Base-by-base conservation (phyloP, 305 asterid genomes). In the Solanum hybrid region DNA sequence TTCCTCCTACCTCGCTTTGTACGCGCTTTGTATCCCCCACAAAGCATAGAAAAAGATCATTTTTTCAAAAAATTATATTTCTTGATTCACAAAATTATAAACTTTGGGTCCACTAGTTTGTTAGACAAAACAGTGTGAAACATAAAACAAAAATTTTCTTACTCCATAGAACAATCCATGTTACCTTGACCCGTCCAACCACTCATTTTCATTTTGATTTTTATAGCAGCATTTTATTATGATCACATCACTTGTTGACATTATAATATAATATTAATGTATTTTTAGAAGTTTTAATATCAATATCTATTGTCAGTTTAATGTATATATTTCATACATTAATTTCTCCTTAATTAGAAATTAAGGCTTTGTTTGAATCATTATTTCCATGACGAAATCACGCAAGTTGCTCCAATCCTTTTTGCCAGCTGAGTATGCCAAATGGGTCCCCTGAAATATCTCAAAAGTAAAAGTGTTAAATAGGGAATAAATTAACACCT, bases 391-490 rank as follows among this genome's bases (percentile, higher is more conserved):
- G 35, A 81, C 26, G 36, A 81, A 81, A 13, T 40, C 87, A 14
- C 26, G 87, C 87, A 82, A 40, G 28, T 35, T 83, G 87, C 40
- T 51, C 74, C 87, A 4, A 34, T 82, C 12, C 14, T 34, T 36
- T 84, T 18, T 51, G 87, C 87, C 74, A 84, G 20, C 87, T 46
- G 20, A 51, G 29, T 29, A 84, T 20, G 74, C 20, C 28, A 57
- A 40, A 84, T 51, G 64, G n/a, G 7, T n/a, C 85, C 84, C 87
- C 87, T 84, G 87, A 51, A 84, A 84, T 84, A 84, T 31, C 87
- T 31, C 87, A 82, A 84, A 83, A 84, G 74, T 11, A 31, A 84
- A 84, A 84, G 42, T 10, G 75, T 84, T 84, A 84, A 80, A 16
- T 18, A 84, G 14, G 16, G 36, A 84, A 46, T 18, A 8, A 51